These are phyloP conservation scores for Ananas comosus DNA, from an alignment of 176 grass and related monocot genomes.

Conservation along the genomic window DNA sequence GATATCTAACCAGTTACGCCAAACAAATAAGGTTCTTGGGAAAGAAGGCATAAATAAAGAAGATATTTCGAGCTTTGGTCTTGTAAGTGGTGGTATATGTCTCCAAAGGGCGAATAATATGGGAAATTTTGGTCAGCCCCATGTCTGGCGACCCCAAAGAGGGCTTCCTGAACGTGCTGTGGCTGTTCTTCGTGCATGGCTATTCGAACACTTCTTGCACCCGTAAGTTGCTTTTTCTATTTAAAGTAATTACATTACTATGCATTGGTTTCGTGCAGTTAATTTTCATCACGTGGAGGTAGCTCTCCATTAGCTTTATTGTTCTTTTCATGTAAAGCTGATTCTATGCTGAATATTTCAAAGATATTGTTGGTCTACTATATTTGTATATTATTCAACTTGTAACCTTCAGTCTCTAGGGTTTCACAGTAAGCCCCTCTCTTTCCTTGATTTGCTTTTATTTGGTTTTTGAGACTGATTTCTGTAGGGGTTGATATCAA, in stretches of 20 bases:
- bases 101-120: constrained; percentile 32
- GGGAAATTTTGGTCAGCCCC: constrained; percentile 38
- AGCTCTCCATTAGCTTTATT: too few relatives aligned
- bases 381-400: too few relatives aligned
- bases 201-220: constrained; percentile 61
- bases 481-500: too few relatives aligned
- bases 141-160: constrained; percentile 85
- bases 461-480: too few relatives aligned
- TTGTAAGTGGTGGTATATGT: constrained; percentile 28
- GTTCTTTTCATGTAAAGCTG: too few relatives aligned
- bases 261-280: not conserved
- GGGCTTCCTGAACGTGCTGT: constrained; percentile 74
- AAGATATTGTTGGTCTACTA: too few relatives aligned
- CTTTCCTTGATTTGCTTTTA: too few relatives aligned
- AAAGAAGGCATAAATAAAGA: constrained; percentile 45
- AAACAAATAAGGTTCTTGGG: constrained; percentile 32
- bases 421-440: too few relatives aligned
- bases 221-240: constrained; percentile 15
- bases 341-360: too few relatives aligned
- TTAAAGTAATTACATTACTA: constrained; percentile 17
- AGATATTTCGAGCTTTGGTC: constrained; percentile 43
- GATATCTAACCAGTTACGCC: constrained; percentile 54
- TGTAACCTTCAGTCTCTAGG: too few relatives aligned
- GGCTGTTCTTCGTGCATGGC: constrained; percentile 67
- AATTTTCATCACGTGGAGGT: too few relatives aligned